Evolutionary conservation across 805 yeast genomes (phyloP).

Genomic region (Spencermartinsiella europaea): DNA sequence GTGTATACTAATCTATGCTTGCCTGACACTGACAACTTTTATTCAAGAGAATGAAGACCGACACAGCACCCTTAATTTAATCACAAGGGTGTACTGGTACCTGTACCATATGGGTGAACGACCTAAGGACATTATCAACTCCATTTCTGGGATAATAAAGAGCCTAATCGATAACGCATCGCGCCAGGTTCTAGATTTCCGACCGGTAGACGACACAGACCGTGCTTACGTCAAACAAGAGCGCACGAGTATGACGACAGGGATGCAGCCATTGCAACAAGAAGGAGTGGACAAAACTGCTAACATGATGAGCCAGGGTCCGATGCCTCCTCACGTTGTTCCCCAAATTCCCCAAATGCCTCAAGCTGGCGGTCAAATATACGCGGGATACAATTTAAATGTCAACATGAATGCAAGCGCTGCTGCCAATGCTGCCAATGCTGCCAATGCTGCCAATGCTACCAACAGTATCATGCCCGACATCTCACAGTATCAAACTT

Average conservation of each 20-base stretch:
- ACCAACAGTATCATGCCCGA: slow-evolving; percentile 25
- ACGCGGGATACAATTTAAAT: not conserved
- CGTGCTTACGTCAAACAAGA: not conserved
- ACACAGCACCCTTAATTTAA: slow-evolving; percentile 35
- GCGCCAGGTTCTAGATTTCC: not conserved
- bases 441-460: not conserved
- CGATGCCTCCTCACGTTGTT: too few species aligned
- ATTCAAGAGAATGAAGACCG: slow-evolving; percentile 5
- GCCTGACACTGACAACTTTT: slow-evolving; percentile 46
- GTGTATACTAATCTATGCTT: slow-evolving; percentile 50
- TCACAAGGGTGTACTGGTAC: slow-evolving; percentile 55
- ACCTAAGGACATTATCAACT: slow-evolving; percentile 54
- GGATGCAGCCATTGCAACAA: not conserved
- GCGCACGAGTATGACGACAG: not conserved
- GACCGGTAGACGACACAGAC: not conserved
- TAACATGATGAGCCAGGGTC: too few species aligned
- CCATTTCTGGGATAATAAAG: slow-evolving; percentile 51
- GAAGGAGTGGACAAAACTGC: not conserved
- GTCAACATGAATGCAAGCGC: too few species aligned
- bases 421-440: too few species aligned
- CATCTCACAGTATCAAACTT: slow-evolving; percentile 44
- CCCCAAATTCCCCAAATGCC: slow-evolving; percentile 31
- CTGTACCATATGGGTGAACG: slow-evolving; percentile 52
- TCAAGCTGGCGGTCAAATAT: not conserved
- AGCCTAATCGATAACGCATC: slow-evolving; percentile 39